Base-by-base conservation (phyloP, 73 alveolate genomes). In the Blepharisma stoltei region DNA sequence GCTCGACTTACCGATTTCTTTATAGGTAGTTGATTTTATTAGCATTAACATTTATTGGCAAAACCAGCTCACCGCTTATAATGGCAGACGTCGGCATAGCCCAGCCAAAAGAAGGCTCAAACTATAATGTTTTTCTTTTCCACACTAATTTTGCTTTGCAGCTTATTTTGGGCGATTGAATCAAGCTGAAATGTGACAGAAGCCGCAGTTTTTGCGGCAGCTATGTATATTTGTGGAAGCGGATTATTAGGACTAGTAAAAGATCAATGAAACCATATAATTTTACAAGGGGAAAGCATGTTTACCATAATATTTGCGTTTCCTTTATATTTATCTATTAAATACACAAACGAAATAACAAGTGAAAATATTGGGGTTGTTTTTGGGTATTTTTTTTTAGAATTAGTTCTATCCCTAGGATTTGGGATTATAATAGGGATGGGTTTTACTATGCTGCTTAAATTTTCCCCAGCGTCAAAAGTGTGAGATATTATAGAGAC, bases 191-290 rank as follows among this genome's bases (percentile, higher is more conserved):
- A 9, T 25, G 38, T 9, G 2, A 20, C 23, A 14, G 14, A n/a
- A 20, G 11, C 73, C 2, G 45, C 45, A 60, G 6, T 25, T 25
- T 9, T 14, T 8, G n/a, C 23, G 14, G 2, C 45, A 14, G 11
- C 18, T 25, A 60, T 25, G 23, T 60, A 14, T n/a, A 14, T 5
- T 1, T 8, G 14, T 11, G 46, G 46, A 5, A 38, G 73, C 14
- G 37, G 48, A 20, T 25, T 9, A 18, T 60, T 60, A 60, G 73
- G 73, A 18, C 2, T 60, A 20, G 73, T 14, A 60, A 60, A 60
- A 60, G 73, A 60, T 25, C 14, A 14, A 20, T 14, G 18, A 9
- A 18, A 25, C 73, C 46, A n/a, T 60, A 8, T 60, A 60, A 8
- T 20, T 25, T 18, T 60, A 38, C 11, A 60, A 14, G 14, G 18